phyloP scores from a whole-genome alignment of 345 rosid genomes.

The Heritiera littoralis region DNA sequence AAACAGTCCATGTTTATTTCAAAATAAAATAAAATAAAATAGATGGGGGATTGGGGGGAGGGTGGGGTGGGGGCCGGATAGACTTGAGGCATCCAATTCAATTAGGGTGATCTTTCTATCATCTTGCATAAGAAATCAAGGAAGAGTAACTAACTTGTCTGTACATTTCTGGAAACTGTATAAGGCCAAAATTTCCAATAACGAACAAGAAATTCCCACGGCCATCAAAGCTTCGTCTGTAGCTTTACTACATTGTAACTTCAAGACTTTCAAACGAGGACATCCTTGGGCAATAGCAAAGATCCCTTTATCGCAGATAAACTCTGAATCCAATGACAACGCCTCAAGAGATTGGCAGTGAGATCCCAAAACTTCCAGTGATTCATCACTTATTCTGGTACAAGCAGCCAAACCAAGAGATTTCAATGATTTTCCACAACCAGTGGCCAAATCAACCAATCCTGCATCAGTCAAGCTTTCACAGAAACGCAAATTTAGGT shows the following conservation, averaged over 20 bases:
- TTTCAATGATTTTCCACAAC: constrained; percentile 68
- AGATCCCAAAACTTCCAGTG: constrained; percentile 73
- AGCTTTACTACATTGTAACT: constrained; percentile 73
- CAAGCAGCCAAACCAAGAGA: constrained; percentile 86
- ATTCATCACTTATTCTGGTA: constrained; percentile 68
- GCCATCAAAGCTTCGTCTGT: constrained; percentile 68
- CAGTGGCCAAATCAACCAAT: constrained; percentile 58
- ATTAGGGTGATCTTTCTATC: not conserved
- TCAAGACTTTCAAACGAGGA: constrained; percentile 59
- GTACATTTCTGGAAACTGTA: constrained; percentile 76
- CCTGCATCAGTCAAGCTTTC: constrained; percentile 85
- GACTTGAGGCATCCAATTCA: not conserved
- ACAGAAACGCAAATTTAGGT: constrained; percentile 80
- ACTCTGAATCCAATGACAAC: constrained; percentile 79
- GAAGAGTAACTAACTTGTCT: constrained; percentile 57
- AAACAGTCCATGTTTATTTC: not conserved
- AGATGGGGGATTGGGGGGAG: too few species aligned
- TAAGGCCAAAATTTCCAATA: constrained; percentile 74
- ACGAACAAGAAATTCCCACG: constrained; percentile 63
- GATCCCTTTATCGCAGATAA: constrained; percentile 66
- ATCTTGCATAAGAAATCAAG: not conserved
- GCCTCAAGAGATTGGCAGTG: constrained; percentile 66
- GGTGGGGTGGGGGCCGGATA: not conserved
- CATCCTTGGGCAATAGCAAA: constrained; percentile 79
- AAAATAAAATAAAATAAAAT: not conserved